Evolutionary conservation across 164 flowering plant species (phyloP).

Genomic region (Berberis vulgaris): DNA sequence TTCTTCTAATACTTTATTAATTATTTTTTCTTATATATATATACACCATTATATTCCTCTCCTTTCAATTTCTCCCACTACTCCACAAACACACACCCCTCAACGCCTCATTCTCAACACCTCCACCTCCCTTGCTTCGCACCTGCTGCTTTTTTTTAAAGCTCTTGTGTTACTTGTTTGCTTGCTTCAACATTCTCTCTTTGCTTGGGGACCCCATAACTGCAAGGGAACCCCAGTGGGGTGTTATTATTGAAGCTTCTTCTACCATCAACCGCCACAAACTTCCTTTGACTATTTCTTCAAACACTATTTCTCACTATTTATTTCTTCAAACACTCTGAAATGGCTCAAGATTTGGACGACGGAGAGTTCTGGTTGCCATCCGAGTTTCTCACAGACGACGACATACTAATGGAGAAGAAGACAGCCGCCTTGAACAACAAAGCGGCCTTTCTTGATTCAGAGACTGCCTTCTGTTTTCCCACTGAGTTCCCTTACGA

Average conservation of each 20-base stretch:
- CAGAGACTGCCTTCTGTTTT: slow-evolving; percentile 13
- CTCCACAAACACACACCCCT: too few species aligned
- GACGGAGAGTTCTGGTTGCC: slow-evolving; percentile 72
- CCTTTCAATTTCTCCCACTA: background rate
- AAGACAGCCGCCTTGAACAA: background rate
- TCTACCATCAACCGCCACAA: slow-evolving; percentile 17
- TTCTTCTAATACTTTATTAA: background rate
- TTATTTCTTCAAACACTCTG: background rate
- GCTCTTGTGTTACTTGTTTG: background rate
- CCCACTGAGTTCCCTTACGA: slow-evolving; percentile 50
- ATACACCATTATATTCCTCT: slow-evolving; percentile 1
- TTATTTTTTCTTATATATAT: slow-evolving; percentile 2
- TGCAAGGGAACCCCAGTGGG: background rate
- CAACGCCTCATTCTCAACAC: background rate
- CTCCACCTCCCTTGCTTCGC: background rate
- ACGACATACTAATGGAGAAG: slow-evolving; percentile 29
- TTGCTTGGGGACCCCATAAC: too few species aligned
- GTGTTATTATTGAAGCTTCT: slow-evolving; percentile 26
- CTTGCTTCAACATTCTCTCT: background rate
- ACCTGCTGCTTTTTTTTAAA: too few species aligned
- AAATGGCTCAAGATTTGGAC: slow-evolving; percentile 42
- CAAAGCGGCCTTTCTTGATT: background rate
- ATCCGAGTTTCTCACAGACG: slow-evolving; percentile 45
- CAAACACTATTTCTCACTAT: slow-evolving; percentile 1
- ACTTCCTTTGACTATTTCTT: slow-evolving; percentile 2